Base-by-base conservation (phyloP, 352 stramenopile species). In the Phytophthora nicotianae region DNA sequence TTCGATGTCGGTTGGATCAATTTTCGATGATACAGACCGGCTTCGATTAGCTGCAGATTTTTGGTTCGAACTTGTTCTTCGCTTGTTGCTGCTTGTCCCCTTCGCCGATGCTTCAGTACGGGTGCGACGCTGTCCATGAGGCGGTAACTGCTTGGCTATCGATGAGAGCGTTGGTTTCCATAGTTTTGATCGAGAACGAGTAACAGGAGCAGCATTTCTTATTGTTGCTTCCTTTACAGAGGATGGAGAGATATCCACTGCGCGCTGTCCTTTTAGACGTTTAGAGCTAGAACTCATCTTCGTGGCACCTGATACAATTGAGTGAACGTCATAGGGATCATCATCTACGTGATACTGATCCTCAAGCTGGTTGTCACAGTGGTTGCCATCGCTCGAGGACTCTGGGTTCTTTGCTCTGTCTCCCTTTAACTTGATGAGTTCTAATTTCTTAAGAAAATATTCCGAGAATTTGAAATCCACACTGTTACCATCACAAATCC, bases 401-500 rank as follows among this genome's bases (percentile, higher is more conserved):
- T 48, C 37, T 16, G 17, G 0, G 23, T 38, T 23, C 23, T 50
- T 64, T 35, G 38, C 14, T 37, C 47, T 17, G 14, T 38, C 29
- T 11, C 19, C 11, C 41, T 35, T 62, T 40, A 24, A 7, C 14
- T 33, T 43, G 40, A 10, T 23, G 14, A 47, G 37, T 19, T 59
- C 50, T 21, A 79, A 56, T 20, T 78, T 50, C 38, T 67, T 48
- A 24, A 73, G 50, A 33, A 87, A 83, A 21, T 75, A 70, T 3
- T 68, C 50, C 0, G 68, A 45, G 38, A 88, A 88, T 5, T 14
- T 37, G 45, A 90, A 85, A 23, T 62, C 58, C 7, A 62, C 62
- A 29, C 57, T 65, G 9, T 77, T 70, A 10, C 57, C 55, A 16
- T 62, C 37, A 53, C 72, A 84, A 41, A 63, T 26, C 81, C 81